These are phyloP conservation scores for Candida ovalis DNA, from an alignment of 805 yeast species.

Conservation along the genomic window DNA sequence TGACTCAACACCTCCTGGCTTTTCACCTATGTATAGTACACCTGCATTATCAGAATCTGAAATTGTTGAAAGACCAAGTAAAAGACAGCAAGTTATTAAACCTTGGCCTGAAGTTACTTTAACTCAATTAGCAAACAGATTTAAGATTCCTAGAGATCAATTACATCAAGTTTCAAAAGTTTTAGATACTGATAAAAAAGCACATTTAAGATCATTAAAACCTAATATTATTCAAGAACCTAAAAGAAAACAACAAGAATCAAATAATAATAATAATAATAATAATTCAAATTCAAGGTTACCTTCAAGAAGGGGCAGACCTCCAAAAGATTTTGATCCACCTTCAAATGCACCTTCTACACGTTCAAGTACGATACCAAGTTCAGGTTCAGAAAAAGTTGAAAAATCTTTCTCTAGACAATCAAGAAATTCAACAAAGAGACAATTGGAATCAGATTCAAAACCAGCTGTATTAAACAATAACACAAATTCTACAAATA, in stretches of 20 bases:
- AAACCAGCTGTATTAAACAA: neutral
- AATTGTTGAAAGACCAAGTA: conserved; percentile 15
- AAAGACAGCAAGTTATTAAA: conserved; percentile 19
- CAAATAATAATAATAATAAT: neutral
- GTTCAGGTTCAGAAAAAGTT: neutral
- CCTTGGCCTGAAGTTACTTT: conserved; percentile 30
- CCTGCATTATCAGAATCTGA: conserved; percentile 24
- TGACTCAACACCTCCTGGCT: conserved; percentile 18
- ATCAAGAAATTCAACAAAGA: conserved; percentile 16
- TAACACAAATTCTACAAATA: neutral
- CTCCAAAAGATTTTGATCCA: neutral
- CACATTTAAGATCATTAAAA: conserved; percentile 16
- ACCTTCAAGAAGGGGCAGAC: conserved; percentile 1
- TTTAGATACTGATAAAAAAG: conserved; percentile 10
- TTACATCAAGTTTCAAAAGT: conserved; percentile 12
- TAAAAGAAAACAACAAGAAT: neutral
- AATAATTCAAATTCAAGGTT: neutral
- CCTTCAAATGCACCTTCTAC: neutral
- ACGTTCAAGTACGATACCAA: neutral
- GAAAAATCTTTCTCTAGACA: conserved; percentile 3
- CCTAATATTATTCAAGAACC: conserved; percentile 7
- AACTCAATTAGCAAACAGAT: conserved; percentile 26
- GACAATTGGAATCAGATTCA: conserved; percentile 7
- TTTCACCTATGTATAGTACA: conserved; percentile 23
- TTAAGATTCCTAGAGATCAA: conserved; percentile 24